Percentiles rank a stretch among this genome's conserved stretches.
Conservation (phyloP, 1,139 yeast species). For the Geotrichum phurueaensis region DNA sequence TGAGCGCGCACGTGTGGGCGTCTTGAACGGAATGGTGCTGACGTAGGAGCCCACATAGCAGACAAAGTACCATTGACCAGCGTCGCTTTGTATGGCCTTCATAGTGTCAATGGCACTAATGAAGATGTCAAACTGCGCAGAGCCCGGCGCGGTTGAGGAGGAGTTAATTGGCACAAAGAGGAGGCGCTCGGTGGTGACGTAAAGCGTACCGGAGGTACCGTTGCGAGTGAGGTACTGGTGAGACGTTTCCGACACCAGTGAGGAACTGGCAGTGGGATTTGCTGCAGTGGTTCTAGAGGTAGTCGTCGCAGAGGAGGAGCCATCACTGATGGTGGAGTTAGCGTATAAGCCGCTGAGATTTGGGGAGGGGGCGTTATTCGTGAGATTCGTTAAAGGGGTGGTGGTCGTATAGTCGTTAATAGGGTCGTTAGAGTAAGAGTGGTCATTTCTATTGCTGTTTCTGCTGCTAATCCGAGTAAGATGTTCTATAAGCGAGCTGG, state of each 20-base stretch:
- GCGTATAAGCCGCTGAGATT: not conserved
- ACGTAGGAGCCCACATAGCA: constrained; percentile 25
- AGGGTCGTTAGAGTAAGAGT: not conserved
- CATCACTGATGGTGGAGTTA: not conserved
- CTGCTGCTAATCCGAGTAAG: constrained; percentile 6
- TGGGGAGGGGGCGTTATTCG: not conserved
- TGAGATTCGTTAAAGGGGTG: not conserved
- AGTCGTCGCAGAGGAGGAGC: not conserved
- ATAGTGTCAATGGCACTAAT: constrained; percentile 28
- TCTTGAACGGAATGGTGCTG: constrained; percentile 30
- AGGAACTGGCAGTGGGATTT: too few species aligned
- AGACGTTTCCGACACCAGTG: constrained; percentile 13
- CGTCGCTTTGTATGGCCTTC: constrained; percentile 27
- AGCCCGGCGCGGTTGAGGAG: constrained; percentile 4
- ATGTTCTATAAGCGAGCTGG: constrained; percentile 1
- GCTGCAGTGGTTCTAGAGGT: not conserved
- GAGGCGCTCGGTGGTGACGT: constrained; percentile 32
- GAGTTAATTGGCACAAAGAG: constrained; percentile 26
- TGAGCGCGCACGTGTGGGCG: constrained; percentile 26
- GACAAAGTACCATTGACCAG: constrained; percentile 25
- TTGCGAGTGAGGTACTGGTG: constrained; percentile 25
- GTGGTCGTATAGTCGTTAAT: not conserved
- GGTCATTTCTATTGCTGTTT: not conserved
- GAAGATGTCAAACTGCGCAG: constrained; percentile 26
- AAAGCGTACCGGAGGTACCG: constrained; percentile 26